Conservation (phyloP, 495 filamentous ascomycete species). For the Glarea lozoyensis region DNA sequence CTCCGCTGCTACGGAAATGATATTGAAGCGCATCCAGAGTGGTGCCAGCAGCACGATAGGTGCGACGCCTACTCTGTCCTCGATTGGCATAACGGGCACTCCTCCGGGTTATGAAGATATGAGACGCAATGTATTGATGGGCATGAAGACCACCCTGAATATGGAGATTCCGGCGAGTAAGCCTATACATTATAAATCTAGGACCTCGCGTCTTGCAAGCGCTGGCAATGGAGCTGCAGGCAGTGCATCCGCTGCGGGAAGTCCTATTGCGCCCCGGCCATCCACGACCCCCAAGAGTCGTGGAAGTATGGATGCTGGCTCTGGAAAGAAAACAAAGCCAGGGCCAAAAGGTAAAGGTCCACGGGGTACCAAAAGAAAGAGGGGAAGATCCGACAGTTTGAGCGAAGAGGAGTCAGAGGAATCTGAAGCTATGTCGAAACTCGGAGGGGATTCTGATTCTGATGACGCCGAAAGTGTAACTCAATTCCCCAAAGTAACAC, state of each 20-base stretch:
- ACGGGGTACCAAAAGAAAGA: constrained; percentile 40
- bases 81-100: constrained; percentile 22
- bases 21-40: constrained; percentile 39
- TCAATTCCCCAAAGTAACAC: constrained; percentile 57
- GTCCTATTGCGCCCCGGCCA: constrained; percentile 7
- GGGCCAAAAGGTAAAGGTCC: constrained; percentile 12
- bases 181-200: constrained; percentile 3
- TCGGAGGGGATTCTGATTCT: constrained; percentile 35
- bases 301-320: constrained; percentile 6
- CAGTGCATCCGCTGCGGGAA: neutral
- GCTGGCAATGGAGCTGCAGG: constrained; percentile 5
- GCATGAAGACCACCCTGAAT: constrained; percentile 39
- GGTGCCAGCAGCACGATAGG: constrained; percentile 26
- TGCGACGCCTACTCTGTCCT: constrained; percentile 17
- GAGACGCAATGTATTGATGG: constrained; percentile 35
- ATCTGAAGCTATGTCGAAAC: constrained; percentile 27
- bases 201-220: too few species aligned
- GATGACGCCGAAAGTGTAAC: constrained; percentile 41
- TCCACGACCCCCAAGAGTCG: constrained; percentile 11
- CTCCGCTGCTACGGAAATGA: constrained; percentile 46
- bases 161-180: constrained; percentile 28
- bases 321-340: constrained; percentile 7
- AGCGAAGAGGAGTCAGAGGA: constrained; percentile 30
- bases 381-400: constrained; percentile 30
- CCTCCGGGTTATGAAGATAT: constrained; percentile 37